A percentile compares a stretch with the other conserved stretches of the same genome.
These are phyloP conservation scores for Gyromitra esculenta DNA, from an alignment of 2,329 filamentous ascomycete genomes.

Conservation along the genomic window DNA sequence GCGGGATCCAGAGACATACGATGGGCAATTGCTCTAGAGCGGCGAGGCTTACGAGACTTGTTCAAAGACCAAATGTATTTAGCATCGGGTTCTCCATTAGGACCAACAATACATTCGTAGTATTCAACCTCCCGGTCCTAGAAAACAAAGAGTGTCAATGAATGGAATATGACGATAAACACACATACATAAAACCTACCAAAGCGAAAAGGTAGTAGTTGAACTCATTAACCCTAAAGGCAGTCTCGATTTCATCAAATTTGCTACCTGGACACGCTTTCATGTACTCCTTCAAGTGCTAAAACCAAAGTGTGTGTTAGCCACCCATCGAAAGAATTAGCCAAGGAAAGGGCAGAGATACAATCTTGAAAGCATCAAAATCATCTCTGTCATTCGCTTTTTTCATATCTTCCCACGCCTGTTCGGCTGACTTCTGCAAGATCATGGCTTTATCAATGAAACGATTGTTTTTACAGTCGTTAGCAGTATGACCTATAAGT, in stretches of 20 bases:
- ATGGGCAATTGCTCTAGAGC: constrained; percentile 61
- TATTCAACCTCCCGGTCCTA: constrained; percentile 66
- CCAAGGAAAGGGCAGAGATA: constrained; percentile 62
- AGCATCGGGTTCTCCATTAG: constrained; percentile 74
- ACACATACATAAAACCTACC: constrained; percentile 56
- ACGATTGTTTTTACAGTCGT: constrained; percentile 70
- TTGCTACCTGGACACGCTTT: constrained; percentile 70
- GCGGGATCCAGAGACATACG: constrained; percentile 66
- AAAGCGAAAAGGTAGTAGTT: constrained; percentile 71
- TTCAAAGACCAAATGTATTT: constrained; percentile 73
- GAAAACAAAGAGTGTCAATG: constrained; percentile 14
- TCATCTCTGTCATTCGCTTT: constrained; percentile 67
- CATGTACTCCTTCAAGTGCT: constrained; percentile 66
- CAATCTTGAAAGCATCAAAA: constrained; percentile 70
- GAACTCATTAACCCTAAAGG: constrained; percentile 68
- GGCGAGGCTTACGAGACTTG: constrained; percentile 68
- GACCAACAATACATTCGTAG: constrained; percentile 75
- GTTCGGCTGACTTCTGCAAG: constrained; percentile 65
- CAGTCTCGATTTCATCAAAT: constrained; percentile 70
- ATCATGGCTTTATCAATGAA: constrained; percentile 68
- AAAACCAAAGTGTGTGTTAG: constrained; percentile 1
- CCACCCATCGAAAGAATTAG: neutral
- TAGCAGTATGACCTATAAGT: constrained; percentile 66
- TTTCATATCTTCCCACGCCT: constrained; percentile 69
- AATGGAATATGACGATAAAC: neutral